phyloP scores from a whole-genome alignment of 352 stramenopile species.

The Globisporangium nodosum region DNA sequence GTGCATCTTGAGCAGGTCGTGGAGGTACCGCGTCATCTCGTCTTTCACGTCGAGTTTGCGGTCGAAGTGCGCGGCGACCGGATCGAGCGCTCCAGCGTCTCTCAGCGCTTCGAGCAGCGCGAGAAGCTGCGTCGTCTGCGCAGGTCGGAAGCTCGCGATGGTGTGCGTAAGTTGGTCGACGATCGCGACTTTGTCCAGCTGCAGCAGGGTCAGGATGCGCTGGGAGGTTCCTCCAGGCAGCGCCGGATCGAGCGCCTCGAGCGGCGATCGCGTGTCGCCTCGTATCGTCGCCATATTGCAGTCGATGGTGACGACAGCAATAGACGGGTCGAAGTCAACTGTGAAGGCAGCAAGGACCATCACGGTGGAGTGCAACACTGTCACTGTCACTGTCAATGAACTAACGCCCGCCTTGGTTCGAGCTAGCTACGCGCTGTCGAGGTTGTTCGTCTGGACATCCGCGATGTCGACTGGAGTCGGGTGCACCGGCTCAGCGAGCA shows the following conservation, averaged over 20 bases:
- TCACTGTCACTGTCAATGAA: not conserved
- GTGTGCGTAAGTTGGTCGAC: slow-evolving; percentile 30
- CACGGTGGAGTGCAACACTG: too few relatives aligned
- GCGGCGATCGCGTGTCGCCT: not conserved
- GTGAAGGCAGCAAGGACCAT: too few relatives aligned
- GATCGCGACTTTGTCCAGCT: slow-evolving; percentile 26
- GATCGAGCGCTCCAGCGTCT: not conserved
- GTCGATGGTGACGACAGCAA: too few relatives aligned
- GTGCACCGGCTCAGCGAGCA: slow-evolving; percentile 7
- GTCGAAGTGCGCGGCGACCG: slow-evolving; percentile 37
- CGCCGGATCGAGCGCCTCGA: not conserved
- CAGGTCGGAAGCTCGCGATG: slow-evolving; percentile 31
- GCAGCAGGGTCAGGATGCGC: slow-evolving; percentile 36
- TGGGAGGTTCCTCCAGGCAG: not conserved
- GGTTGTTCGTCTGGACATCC: not conserved
- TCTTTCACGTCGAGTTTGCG: slow-evolving; percentile 48
- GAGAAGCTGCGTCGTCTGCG: slow-evolving; percentile 36
- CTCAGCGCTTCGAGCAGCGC: slow-evolving; percentile 22
- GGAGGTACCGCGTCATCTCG: slow-evolving; percentile 53
- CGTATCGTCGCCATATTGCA: not conserved
- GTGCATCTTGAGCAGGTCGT: slow-evolving; percentile 53
- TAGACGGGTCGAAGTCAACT: too few relatives aligned
- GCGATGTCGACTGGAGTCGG: slow-evolving; percentile 3
- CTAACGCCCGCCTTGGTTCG: not conserved
- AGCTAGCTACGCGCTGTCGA: slow-evolving; percentile 11